Evolutionary conservation across 78 protist genomes (phyloP).

Genomic region (Pigoraptor vietnamica): DNA sequence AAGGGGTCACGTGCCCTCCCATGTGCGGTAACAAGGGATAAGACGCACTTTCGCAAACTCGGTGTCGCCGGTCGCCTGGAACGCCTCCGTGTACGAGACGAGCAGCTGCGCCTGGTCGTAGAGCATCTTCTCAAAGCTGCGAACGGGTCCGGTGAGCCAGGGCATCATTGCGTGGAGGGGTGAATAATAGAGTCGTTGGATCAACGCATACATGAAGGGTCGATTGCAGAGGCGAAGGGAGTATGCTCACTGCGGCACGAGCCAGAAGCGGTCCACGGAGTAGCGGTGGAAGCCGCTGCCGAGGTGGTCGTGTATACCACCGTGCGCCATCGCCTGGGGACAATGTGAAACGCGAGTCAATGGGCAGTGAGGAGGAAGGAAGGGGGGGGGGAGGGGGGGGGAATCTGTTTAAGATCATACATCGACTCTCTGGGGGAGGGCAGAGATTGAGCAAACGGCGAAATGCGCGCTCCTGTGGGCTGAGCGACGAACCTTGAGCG

Average conservation of each 20-base stretch:
- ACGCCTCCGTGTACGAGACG: constrained; percentile 24
- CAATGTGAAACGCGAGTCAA: not conserved
- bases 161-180: no score
- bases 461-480: no score
- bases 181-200: no score
- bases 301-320: constrained; percentile 76
- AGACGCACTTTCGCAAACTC: constrained; percentile 5
- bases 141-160: not conserved
- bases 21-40: no score
- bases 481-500: constrained; percentile 22
- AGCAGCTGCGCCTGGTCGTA: constrained; percentile 68
- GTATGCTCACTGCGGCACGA: constrained; percentile 51
- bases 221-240: no score
- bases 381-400: no score
- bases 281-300: constrained; percentile 80
- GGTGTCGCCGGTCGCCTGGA: not conserved
- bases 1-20: not conserved
- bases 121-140: constrained; percentile 72
- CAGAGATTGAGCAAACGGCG: no score
- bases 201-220: no score
- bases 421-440: no score
- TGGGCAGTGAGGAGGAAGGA: not conserved
- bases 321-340: constrained; percentile 48
- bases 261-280: constrained; percentile 58
- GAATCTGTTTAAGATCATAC: no score